These are phyloP conservation scores for Durio zibethinus DNA, from an alignment of 345 rosid genomes.

Conservation along the genomic window DNA sequence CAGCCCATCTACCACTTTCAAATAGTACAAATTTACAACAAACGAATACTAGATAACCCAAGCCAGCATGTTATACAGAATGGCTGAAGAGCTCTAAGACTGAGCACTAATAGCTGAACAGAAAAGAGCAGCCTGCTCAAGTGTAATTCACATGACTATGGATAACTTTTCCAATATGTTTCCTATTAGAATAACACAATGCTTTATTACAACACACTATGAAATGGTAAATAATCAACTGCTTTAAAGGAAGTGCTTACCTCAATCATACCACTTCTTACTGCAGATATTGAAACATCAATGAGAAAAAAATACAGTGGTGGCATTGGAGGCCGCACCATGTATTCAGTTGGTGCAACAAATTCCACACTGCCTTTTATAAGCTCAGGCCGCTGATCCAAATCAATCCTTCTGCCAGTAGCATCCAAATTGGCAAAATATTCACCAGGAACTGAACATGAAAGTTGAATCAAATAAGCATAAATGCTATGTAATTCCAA, in stretches of 20 bases:
- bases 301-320: conserved; percentile 94
- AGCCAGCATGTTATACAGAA: neutral
- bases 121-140: neutral
- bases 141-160: neutral
- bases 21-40: neutral
- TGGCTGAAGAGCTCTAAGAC: neutral
- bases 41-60: neutral
- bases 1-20: neutral
- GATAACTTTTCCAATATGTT: neutral
- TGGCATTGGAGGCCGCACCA: conserved; percentile 99
- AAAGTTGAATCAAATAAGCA: conserved; percentile 19
- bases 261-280: conserved; percentile 95
- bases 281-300: conserved; percentile 90
- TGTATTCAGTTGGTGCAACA: conserved; percentile 97
- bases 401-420: conserved; percentile 80
- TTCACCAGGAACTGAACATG: conserved; percentile 79
- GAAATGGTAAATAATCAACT: neutral
- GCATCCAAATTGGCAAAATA: conserved; percentile 94
- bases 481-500: neutral
- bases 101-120: neutral
- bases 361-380: conserved; percentile 88
- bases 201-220: neutral
- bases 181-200: neutral
- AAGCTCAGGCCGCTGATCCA: conserved; percentile 97
- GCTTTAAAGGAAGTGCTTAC: conserved; percentile 43